phyloP scores from a whole-genome alignment of 2,329 filamentous ascomycete species.

The Botrytis byssoidea region DNA sequence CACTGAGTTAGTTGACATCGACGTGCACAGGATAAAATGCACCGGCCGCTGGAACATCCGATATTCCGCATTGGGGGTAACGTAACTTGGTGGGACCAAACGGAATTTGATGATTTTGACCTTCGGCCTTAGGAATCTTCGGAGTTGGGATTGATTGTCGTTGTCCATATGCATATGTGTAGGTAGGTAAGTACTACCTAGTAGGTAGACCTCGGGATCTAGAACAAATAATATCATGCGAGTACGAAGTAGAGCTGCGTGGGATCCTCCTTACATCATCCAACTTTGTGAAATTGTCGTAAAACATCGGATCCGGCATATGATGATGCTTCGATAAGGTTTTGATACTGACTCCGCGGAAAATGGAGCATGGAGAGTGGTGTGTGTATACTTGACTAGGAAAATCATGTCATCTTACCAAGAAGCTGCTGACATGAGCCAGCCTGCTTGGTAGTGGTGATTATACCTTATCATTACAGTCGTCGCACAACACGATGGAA shows the following conservation, averaged over 20 bases:
- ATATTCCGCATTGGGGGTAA: background rate
- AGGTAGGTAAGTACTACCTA: no score
- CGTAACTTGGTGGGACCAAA: background rate
- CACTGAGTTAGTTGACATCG: background rate
- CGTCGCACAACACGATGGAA: background rate
- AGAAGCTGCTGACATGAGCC: background rate
- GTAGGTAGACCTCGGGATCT: background rate
- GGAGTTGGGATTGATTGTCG: background rate
- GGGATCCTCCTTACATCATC: background rate
- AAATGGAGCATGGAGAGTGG: background rate
- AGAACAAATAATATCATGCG: background rate
- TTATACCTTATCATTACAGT: background rate
- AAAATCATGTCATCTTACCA: background rate
- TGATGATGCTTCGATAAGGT: background rate
- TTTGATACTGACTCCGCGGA: background rate
- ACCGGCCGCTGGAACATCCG: background rate
- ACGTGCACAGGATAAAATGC: background rate
- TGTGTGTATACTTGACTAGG: no score
- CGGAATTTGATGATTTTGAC: background rate
- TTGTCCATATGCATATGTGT: background rate
- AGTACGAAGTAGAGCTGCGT: background rate
- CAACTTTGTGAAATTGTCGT: background rate
- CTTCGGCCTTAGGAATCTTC: background rate
- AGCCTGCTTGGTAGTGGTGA: background rate
- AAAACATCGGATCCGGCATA: constrained; percentile 8